A percentile compares a stretch with the other conserved stretches of the same genome.
These are phyloP conservation scores for Voacanga thouarsii DNA, from an alignment of 257 asterid genomes.

Conservation along the genomic window DNA sequence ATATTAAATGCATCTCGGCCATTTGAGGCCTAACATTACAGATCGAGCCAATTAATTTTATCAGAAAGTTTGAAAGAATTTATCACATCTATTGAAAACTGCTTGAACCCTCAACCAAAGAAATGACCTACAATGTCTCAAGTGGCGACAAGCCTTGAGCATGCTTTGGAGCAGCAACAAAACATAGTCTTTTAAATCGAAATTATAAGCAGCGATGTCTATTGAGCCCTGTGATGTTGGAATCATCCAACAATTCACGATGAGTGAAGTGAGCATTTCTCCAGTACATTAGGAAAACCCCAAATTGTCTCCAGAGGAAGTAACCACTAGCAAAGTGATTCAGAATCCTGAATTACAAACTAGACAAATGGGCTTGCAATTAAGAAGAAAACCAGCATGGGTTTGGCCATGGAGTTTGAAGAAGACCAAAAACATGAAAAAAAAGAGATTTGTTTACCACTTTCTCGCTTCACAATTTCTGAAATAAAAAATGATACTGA, in stretches of 20 bases:
- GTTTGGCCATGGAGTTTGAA: background rate
- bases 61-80: background rate
- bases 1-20: too few species aligned
- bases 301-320: background rate
- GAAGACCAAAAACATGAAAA: background rate
- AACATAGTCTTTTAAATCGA: background rate
- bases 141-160: slow-evolving; percentile 4
- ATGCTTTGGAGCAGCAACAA: background rate
- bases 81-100: background rate
- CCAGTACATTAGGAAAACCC: background rate
- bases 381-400: background rate
- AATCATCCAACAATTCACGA: background rate
- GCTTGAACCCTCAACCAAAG: background rate
- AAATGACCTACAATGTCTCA: slow-evolving; percentile 18
- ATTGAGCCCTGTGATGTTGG: background rate
- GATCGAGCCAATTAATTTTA: too few species aligned
- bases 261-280: background rate
- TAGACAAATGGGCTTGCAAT: background rate
- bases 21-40: too few species aligned
- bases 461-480: background rate
- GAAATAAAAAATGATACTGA: background rate
- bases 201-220: background rate
- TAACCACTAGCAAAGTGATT: background rate
- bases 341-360: background rate
- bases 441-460: too few species aligned